A percentile compares a stretch with the other conserved stretches of the same genome.
Evolutionary conservation across 495 filamentous ascomycete genomes (phyloP).

Genomic region (Hypomontagnella submonticulosa): DNA sequence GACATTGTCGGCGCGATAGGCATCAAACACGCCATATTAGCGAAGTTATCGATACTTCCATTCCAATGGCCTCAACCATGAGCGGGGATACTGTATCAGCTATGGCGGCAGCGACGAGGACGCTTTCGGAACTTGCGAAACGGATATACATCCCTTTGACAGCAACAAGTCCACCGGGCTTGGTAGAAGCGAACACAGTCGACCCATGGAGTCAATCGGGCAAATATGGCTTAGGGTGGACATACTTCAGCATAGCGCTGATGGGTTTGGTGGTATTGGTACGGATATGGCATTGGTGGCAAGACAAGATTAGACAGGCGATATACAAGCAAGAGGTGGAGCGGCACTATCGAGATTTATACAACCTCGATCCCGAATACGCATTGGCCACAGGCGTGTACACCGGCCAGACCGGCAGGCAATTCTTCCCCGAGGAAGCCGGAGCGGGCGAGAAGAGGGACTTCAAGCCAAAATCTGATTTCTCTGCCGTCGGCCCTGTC

Average conservation of each 20-base stretch:
- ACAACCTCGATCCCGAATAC: conserved; percentile 66
- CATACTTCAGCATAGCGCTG: conserved; percentile 82
- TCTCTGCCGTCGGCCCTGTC: conserved; percentile 74
- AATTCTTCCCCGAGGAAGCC: conserved; percentile 76
- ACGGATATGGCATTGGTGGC: conserved; percentile 84
- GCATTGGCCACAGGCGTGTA: conserved; percentile 74
- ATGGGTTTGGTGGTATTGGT: conserved; percentile 70
- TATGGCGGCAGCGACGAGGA: conserved; percentile 44
- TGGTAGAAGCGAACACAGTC: conserved; percentile 76
- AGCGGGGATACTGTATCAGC: conserved; percentile 13
- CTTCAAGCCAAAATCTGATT: conserved; percentile 71
- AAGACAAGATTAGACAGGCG: conserved; percentile 86
- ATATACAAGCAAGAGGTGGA: conserved; percentile 79
- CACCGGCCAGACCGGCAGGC: conserved; percentile 70
- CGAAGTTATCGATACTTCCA: conserved; percentile 8
- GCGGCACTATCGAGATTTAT: conserved; percentile 64
- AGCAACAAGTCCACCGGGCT: conserved; percentile 72
- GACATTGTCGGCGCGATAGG: conserved; percentile 20
- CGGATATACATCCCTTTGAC: conserved; percentile 79
- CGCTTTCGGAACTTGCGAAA: conserved; percentile 65
- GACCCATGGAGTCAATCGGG: conserved; percentile 85
- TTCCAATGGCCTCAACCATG: conserved; percentile 23
- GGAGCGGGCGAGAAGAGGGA: conserved; percentile 60
- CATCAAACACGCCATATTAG: conserved; percentile 19
- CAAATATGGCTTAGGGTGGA: conserved; percentile 89